Conservation (phyloP, 768 basidiomycete species). For the Hortiboletus flavorubellus region DNA sequence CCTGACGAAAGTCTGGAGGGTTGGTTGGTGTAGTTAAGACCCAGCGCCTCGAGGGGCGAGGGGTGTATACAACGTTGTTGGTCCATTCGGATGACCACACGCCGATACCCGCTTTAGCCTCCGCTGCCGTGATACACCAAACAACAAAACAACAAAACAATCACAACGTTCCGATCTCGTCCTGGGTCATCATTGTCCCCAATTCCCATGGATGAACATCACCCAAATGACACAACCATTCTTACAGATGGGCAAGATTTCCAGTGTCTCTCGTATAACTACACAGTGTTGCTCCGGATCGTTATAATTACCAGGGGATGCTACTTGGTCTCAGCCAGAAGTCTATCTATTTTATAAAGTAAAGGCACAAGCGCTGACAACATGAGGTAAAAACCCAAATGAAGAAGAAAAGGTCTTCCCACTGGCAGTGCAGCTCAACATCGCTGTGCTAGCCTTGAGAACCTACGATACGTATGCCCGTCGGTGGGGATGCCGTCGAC, state of each 20-base stretch:
- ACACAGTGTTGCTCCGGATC: too few species aligned
- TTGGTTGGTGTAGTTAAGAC: neutral
- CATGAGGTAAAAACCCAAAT: neutral
- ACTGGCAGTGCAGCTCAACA: too few species aligned
- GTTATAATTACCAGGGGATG: too few species aligned
- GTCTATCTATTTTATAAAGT: too few species aligned
- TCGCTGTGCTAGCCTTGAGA: too few species aligned
- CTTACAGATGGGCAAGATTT: too few species aligned
- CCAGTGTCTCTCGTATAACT: too few species aligned
- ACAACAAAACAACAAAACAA: neutral
- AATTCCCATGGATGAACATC: too few species aligned
- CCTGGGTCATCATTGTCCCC: neutral
- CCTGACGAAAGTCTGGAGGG: neutral
- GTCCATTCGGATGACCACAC: slow-evolving; percentile 4
- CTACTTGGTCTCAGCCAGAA: too few species aligned
- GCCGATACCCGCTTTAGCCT: neutral
- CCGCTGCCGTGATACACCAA: neutral
- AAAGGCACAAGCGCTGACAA: neutral
- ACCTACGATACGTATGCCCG: neutral
- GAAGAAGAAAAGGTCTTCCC: neutral
- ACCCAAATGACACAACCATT: too few species aligned
- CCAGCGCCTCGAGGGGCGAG: neutral
- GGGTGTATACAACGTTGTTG: slow-evolving; percentile 3
- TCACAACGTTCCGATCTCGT: neutral
- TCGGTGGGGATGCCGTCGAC: neutral